These are phyloP conservation scores for Ophiostoma novo-ulmi DNA, from an alignment of 2,329 filamentous ascomycete genomes.

Conservation along the genomic window DNA sequence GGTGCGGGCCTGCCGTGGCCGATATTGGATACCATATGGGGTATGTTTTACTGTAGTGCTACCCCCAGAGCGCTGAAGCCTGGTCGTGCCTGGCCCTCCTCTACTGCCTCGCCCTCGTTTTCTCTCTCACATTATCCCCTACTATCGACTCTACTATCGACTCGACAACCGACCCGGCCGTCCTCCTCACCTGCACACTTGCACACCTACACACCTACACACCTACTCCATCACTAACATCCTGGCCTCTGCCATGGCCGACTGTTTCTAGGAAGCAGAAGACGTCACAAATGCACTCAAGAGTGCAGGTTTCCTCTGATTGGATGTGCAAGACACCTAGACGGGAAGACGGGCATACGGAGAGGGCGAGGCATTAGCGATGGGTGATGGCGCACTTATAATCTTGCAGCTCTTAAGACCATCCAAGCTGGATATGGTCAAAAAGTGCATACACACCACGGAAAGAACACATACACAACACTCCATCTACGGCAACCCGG, in stretches of 20 bases:
- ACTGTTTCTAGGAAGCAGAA: constrained; percentile 33
- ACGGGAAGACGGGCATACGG: neutral
- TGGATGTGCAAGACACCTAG: neutral
- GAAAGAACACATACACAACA: neutral
- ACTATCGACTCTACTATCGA: neutral
- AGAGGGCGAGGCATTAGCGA: neutral
- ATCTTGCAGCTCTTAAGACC: neutral
- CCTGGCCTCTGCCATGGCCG: neutral
- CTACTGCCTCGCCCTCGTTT: neutral
- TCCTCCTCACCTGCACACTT: neutral
- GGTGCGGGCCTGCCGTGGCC: neutral
- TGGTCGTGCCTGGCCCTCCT: neutral
- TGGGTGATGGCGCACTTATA: neutral
- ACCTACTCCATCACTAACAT: constrained; percentile 23
- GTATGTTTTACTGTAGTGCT: neutral
- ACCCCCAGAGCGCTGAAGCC: neutral
- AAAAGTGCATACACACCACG: neutral
- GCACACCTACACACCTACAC: neutral
- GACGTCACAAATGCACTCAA: constrained; percentile 38
- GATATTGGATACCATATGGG: neutral
- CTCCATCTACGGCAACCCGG: neutral
- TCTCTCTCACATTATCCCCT: neutral
- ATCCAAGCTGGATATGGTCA: neutral
- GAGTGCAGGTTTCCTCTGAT: constrained; percentile 40
- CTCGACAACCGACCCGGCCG: neutral